Evolutionary conservation across 139 green algal species (phyloP), one percentile per base, ranked within the genome.

Genomic region (Ostreobium quekettii): DNA sequence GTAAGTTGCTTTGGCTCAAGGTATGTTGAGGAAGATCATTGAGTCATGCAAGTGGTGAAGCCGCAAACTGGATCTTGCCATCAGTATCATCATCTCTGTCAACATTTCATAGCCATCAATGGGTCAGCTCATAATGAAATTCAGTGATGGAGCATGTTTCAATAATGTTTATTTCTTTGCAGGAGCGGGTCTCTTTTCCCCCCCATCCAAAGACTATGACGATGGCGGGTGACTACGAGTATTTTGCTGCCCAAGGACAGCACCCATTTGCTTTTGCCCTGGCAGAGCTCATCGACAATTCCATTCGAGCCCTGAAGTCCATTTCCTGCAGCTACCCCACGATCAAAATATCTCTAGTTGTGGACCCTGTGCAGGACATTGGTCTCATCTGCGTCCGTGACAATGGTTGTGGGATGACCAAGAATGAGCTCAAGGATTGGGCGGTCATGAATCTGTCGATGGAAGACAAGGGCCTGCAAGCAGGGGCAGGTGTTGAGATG

Each of bases 391-490:
- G 65, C 32, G 78, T 91, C 38, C 60, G 74, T 62, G 87, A 93
- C 78, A 93, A 91, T 38, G 85, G 86, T 58, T 76, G 66, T 19
- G 83, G 85, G 60, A 91, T 91, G 85, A 79, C 47, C 48, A 79
- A 74, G 37, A 59, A 76, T 46, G 79, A 89, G 65, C 76, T 93
- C 30, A 81, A 81, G 63, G 76, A 90, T 6, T 93, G 87, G 87
- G 87, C 87, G 5, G 82, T 93, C 38, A 92, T 93, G 87, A 91
- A 92, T 65, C 67, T 90, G 65, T 82, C 74, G 38, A 87, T 92
- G 86, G 83, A 90, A 69, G 87, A 93, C 64, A 62, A 84, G 1
- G 86, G 82, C 22, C 33, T 79, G 58, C 38, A n/a, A n/a, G n/a
- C n/a, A n/a, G n/a, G n/a, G n/a, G n/a, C n/a, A n/a, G n/a, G n/a